phyloP scores from a whole-genome alignment of 2,329 filamentous ascomycete genomes.

The Juglanconis oblonga region DNA sequence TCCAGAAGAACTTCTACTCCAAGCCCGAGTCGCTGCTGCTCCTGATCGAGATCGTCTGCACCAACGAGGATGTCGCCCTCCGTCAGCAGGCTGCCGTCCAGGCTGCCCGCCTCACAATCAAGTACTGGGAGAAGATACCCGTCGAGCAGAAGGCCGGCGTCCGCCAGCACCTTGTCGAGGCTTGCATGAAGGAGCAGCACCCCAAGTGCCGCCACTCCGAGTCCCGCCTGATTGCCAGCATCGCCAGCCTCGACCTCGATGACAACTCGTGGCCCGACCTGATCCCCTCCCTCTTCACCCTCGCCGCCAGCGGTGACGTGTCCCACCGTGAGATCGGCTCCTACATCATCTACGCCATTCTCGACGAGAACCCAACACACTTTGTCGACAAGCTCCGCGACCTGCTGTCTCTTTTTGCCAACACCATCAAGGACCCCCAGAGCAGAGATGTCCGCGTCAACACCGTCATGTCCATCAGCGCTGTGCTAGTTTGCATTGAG shows the following conservation, averaged over 20 bases:
- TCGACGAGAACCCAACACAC: conserved; percentile 82
- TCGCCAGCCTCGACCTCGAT: conserved; percentile 82
- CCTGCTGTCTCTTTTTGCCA: conserved; percentile 79
- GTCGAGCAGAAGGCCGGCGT: conserved; percentile 76
- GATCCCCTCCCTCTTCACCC: conserved; percentile 73
- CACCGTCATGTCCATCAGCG: conserved; percentile 85
- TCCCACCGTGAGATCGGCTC: conserved; percentile 85
- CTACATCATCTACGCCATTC: conserved; percentile 87
- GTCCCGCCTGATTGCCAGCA: conserved; percentile 81
- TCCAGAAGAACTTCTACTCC: conserved; percentile 92
- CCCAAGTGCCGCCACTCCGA: conserved; percentile 79
- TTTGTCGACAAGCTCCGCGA: conserved; percentile 79
- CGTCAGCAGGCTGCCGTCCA: conserved; percentile 92
- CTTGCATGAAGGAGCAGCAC: conserved; percentile 75
- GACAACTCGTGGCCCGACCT: conserved; percentile 82
- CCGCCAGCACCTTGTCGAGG: conserved; percentile 78
- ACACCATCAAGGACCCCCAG: conserved; percentile 85
- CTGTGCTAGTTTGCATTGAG: conserved; percentile 82
- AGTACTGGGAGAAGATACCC: conserved; percentile 78
- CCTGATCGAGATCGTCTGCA: conserved; percentile 84
- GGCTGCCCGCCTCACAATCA: conserved; percentile 75
- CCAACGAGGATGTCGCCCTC: conserved; percentile 68
- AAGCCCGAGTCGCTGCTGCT: conserved; percentile 79
- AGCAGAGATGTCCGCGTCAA: conserved; percentile 93
- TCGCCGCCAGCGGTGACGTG: conserved; percentile 65